Percentiles rank a stretch among this genome's conserved stretches.
These are phyloP conservation scores for Trifolium dubium DNA, from an alignment of 306 rosid genomes.

Conservation along the genomic window DNA sequence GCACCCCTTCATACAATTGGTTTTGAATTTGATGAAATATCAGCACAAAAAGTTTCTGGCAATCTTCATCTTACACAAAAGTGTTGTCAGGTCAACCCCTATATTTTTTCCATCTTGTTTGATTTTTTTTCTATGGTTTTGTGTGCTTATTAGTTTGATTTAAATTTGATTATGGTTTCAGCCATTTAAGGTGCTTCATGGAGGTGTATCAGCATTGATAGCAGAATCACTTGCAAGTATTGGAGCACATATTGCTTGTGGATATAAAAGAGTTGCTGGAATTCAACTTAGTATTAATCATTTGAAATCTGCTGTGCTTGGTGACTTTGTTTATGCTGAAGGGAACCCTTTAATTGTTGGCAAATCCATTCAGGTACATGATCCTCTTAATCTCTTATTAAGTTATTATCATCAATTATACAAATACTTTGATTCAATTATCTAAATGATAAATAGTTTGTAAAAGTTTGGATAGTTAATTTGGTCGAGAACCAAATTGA, in stretches of 20 bases:
- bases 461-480: too few species aligned
- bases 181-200: slow-evolving; percentile 98
- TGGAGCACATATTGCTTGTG: slow-evolving; percentile 76
- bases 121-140: too few species aligned
- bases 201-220: slow-evolving; percentile 93
- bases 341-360: slow-evolving; percentile 75
- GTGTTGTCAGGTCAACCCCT: slow-evolving; percentile 67
- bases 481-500: too few species aligned
- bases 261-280: slow-evolving; percentile 84
- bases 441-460: too few species aligned
- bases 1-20: slow-evolving; percentile 66
- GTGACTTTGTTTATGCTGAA: slow-evolving; percentile 72
- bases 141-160: background rate
- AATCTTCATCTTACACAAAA: slow-evolving; percentile 63
- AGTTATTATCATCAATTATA: background rate
- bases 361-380: slow-evolving; percentile 69
- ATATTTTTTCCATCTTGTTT: background rate
- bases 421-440: too few species aligned
- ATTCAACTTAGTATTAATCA: slow-evolving; percentile 87
- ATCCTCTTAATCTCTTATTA: too few species aligned
- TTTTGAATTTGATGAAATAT: slow-evolving; percentile 55
- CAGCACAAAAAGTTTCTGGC: slow-evolving; percentile 71
- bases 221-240: slow-evolving; percentile 83
- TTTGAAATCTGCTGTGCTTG: slow-evolving; percentile 68
- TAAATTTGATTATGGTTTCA: slow-evolving; percentile 29